A percentile compares a stretch with the other conserved stretches of the same genome.
These are phyloP conservation scores for Aphanocladium album DNA, from an alignment of 2,329 filamentous ascomycete genomes.

Conservation along the genomic window DNA sequence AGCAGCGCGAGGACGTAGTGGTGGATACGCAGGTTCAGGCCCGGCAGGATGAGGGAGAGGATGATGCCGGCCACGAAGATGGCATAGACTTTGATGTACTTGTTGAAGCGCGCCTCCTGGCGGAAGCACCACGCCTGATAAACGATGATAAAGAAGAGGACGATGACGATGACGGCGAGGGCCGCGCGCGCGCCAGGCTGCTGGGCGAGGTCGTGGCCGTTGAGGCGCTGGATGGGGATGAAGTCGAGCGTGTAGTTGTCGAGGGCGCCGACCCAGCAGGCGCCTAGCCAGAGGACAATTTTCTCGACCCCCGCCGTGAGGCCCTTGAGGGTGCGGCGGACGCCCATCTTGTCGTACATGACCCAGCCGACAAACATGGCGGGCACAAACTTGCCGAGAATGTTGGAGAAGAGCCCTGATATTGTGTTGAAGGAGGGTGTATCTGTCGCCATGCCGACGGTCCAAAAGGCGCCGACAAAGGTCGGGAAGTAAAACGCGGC, in stretches of 20 bases:
- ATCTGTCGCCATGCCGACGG: constrained; percentile 85
- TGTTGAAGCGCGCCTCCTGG: constrained; percentile 73
- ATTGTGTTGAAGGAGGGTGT: constrained; percentile 66
- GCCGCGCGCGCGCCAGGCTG: constrained; percentile 87
- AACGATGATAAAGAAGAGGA: constrained; percentile 62
- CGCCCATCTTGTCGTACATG: constrained; percentile 77
- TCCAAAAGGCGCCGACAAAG: constrained; percentile 81
- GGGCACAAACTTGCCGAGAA: constrained; percentile 78
- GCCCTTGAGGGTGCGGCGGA: constrained; percentile 64
- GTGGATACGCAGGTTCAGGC: constrained; percentile 80
- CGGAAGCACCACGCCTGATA: constrained; percentile 83
- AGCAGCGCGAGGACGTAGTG: constrained; percentile 90
- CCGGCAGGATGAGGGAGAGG: constrained; percentile 65
- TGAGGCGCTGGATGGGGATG: constrained; percentile 91
- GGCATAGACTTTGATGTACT: constrained; percentile 72
- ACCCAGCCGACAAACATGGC: constrained; percentile 84
- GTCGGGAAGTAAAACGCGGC: constrained; percentile 78
- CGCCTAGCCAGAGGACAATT: constrained; percentile 82
- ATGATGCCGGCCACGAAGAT: constrained; percentile 63
- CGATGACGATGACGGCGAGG: constrained; percentile 68
- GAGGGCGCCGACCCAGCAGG: constrained; percentile 83
- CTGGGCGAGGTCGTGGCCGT: constrained; percentile 77
- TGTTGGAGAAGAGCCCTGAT: constrained; percentile 67
- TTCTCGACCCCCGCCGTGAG: constrained; percentile 85
- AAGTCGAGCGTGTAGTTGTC: constrained; percentile 94